Percentiles rank a stretch among this genome's conserved stretches.
Evolutionary conservation across 805 yeast species (phyloP).

Genomic region (Hanseniaspora valbyensis): DNA sequence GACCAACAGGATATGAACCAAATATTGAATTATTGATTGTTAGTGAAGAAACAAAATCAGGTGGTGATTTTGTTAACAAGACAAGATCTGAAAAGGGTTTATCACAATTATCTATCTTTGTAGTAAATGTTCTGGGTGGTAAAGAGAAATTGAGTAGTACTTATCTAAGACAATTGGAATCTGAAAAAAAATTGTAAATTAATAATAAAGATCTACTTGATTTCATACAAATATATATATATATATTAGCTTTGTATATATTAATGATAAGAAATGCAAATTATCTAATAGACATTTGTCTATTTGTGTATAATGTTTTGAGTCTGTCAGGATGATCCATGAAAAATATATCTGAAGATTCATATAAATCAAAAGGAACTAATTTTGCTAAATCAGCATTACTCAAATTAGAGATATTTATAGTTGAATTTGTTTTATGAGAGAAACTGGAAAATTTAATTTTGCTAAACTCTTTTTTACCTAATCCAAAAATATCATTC

Average conservation of each 20-base stretch:
- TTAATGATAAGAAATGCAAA: too few relatives aligned
- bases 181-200: background rate
- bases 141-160: slow-evolving; percentile 78
- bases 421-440: slow-evolving; percentile 29
- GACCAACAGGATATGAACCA: slow-evolving; percentile 73
- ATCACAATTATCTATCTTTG: slow-evolving; percentile 39
- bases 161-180: slow-evolving; percentile 42
- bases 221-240: background rate
- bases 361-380: slow-evolving; percentile 45
- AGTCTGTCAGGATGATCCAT: slow-evolving; percentile 81
- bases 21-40: slow-evolving; percentile 72
- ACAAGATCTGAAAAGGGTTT: slow-evolving; percentile 49
- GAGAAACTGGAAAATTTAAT: slow-evolving; percentile 40
- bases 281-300: slow-evolving; percentile 47
- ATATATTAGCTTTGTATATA: background rate
- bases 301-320: slow-evolving; percentile 39
- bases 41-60: slow-evolving; percentile 65
- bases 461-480: slow-evolving; percentile 69
- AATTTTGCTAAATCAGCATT: slow-evolving; percentile 37
- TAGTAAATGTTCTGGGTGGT: slow-evolving; percentile 59
- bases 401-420: slow-evolving; percentile 35
- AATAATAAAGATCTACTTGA: too few relatives aligned
- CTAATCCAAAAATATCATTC: slow-evolving; percentile 59
- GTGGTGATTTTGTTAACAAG: slow-evolving; percentile 64
- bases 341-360: slow-evolving; percentile 48